Base-by-base conservation (phyloP, 345 rosid genomes). In the Camelina laxa region DNA sequence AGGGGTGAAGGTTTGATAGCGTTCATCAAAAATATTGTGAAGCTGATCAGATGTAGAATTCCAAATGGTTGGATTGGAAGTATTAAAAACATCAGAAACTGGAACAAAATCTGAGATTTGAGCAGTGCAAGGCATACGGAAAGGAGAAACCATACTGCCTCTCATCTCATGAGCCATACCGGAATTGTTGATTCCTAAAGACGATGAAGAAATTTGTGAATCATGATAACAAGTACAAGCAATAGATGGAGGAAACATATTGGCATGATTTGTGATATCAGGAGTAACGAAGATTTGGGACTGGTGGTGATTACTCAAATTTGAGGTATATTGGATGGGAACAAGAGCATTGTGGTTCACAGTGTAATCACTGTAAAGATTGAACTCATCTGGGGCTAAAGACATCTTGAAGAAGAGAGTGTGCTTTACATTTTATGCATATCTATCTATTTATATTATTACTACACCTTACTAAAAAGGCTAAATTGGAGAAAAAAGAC, bases 361-460 rank as follows among this genome's bases (percentile, higher is more conserved):
- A 14, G 56, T 31, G 3, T 1, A 20, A 20, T 45, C 20, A 42
- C 10, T 4, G 19, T 19, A 13, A 70, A 56, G 11, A n/a, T 45
- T 44, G 24, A 44, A 69, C 20, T 41, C 65, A 56, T 55, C 24
- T 70, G 74, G 56, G 14, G 12, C n/a, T 17, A 63, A 58, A 58
- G 47, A n/a, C 35, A 58, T 70, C 15, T 70, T 59, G 36, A 33
- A 16, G 14, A 14, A 9, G 39, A n/a, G 72, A 16, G 27, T 11
- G 51, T 47, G 51, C 1, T 55, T 41, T 55, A 24, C 17, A 55
- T 4, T 2, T 0, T 7, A 15, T 39, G 62, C 54, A 56, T 41
- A 16, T 41, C 27, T 68, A 41, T 55, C 64, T 55, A 55, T 41
- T 39, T 69, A 69, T 69, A 69, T 27, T 68, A 33, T 27, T 27